Evolutionary conservation across 2,329 filamentous ascomycete genomes (phyloP), one percentile per base, ranked within the genome.

Genomic region (Monosporascus ibericus): DNA sequence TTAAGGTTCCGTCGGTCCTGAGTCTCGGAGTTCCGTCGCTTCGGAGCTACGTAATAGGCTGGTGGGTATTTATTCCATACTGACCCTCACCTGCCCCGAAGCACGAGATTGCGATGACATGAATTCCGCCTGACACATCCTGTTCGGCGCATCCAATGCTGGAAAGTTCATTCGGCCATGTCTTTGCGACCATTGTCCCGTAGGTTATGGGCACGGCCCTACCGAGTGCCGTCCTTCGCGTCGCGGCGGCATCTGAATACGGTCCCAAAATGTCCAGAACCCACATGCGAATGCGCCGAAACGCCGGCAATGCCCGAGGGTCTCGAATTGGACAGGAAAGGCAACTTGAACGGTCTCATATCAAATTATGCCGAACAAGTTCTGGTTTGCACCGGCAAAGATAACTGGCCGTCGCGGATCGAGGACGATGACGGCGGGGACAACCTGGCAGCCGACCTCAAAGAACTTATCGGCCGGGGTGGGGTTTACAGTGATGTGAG

Each of bases 341-440:
- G 81, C 39, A 76, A 80, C 18, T 74, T 96, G 44, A 86, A 88
- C 64, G 88, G 88, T 14, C 86, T 87, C 6, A 92, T 96, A 72
- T 77, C 87, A 2, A 75, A 79, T 1, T 95, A 96, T 66, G 78
- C 84, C 1, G 86, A 95, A 69, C 91, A 96, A 61, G 80, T 96
- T 3, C 70, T 97, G 9, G 77, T 96, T 15, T 92, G 87, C 56
- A 95, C 91, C 0, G 91, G 90, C 5, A 82, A 84, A 55, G 72
- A 78, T 30, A 88, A 95, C 71, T 96, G 92, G 92, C 75, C 78
- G 27, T 92, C 87, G 64, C 81, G 82, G 52, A 95, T 96, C 56
- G 91, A 95, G 66, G 85, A 95, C 46, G 90, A 95, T 54, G 82
- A 86, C 60, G 79, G 70, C 63, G 81, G 75, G 17, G 78, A 84